Evolutionary conservation across 768 basidiomycete species (phyloP).

Genomic region (Coprinopsis strossmayeri): DNA sequence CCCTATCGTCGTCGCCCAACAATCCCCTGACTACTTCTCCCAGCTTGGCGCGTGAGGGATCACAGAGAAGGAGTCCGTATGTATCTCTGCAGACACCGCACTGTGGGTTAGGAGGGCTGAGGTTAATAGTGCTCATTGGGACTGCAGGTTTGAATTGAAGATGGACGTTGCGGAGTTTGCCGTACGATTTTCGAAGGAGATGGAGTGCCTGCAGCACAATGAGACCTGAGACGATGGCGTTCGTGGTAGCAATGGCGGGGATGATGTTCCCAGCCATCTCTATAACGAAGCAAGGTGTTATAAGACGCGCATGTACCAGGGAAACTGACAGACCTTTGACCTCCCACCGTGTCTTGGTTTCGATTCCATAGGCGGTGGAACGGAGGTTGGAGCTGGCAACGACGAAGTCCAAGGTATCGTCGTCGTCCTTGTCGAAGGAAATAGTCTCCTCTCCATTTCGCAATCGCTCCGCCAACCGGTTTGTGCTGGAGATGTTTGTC

Average conservation of each 20-base stretch:
- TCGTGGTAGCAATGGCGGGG: conserved; percentile 98
- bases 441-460: conserved; percentile 64
- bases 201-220: conserved; percentile 92
- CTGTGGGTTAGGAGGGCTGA: conserved; percentile 62
- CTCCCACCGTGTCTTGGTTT: conserved; percentile 88
- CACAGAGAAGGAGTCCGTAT: conserved; percentile 70
- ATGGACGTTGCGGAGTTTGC: conserved; percentile 67
- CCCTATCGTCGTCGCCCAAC: conserved; percentile 50
- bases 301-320: not conserved
- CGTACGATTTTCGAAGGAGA: conserved; percentile 62
- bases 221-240: conserved; percentile 92
- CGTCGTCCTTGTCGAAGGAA: conserved; percentile 96
- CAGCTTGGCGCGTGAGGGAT: conserved; percentile 61
- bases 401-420: conserved; percentile 95
- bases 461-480: conserved; percentile 66
- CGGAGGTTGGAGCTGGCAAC: conserved; percentile 92
- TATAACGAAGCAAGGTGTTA: conserved; percentile 23
- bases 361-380: conserved; percentile 85
- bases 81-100: conserved; percentile 88
- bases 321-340: conserved; percentile 67
- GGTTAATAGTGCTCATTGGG: conserved; percentile 64
- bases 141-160: conserved; percentile 71
- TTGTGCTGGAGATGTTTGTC: conserved; percentile 47
- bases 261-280: conserved; percentile 99
- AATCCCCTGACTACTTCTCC: conserved; percentile 67